These are phyloP conservation scores for Clarireedia homoeocarpa DNA, from an alignment of 2,329 filamentous ascomycete genomes.

Conservation along the genomic window DNA sequence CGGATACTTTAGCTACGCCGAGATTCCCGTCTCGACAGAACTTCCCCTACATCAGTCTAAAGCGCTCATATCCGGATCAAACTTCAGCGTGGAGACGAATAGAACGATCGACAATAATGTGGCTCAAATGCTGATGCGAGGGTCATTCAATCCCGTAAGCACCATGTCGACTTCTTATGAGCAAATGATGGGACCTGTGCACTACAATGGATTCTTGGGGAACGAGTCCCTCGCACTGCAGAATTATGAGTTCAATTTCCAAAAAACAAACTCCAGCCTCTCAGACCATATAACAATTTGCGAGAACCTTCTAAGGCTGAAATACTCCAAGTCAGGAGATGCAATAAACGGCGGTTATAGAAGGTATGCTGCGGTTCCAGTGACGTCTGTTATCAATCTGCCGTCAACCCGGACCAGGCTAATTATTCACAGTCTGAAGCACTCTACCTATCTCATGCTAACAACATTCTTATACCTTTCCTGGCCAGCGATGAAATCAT, in stretches of 20 bases:
- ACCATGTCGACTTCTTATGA: background rate
- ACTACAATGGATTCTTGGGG: background rate
- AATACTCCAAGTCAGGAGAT: background rate
- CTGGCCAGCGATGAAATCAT: background rate
- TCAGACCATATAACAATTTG: slow-evolving; percentile 5
- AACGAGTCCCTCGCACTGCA: background rate
- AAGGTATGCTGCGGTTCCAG: slow-evolving; percentile 1
- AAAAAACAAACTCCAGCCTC: background rate
- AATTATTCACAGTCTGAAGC: background rate
- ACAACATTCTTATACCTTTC: slow-evolving; percentile 1
- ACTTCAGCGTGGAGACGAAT: background rate
- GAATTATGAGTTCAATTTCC: background rate
- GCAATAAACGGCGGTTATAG: background rate
- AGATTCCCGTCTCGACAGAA: background rate
- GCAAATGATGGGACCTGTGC: slow-evolving; percentile 1
- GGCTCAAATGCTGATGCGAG: background rate
- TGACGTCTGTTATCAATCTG: background rate
- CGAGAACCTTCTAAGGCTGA: slow-evolving; percentile 1
- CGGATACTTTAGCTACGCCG: background rate
- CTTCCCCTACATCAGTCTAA: background rate
- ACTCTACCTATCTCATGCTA: slow-evolving; percentile 5
- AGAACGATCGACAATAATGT: background rate
- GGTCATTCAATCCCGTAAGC: background rate
- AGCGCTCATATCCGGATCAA: background rate
- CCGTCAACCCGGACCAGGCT: background rate